A percentile compares a stretch with the other conserved stretches of the same genome.
Evolutionary conservation across 2,329 filamentous ascomycete genomes (phyloP).

Genomic region (Proliferodiscus dingleyae): DNA sequence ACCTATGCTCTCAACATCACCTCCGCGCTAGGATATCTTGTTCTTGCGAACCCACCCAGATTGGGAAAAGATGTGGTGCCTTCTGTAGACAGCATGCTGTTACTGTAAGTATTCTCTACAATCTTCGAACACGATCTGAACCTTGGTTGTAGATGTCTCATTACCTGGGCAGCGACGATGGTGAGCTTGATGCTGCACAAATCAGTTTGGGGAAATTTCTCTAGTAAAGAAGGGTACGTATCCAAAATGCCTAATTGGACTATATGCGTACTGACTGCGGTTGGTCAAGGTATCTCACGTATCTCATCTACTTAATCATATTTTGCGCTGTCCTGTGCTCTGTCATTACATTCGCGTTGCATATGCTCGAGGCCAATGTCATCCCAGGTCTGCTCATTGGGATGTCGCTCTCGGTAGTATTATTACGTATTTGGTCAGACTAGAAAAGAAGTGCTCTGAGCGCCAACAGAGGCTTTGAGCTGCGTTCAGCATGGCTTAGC

Average conservation of each 20-base stretch:
- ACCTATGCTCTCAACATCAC: neutral
- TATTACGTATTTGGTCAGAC: neutral
- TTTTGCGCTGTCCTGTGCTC: neutral
- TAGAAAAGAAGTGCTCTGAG: neutral
- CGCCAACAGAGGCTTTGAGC: no score
- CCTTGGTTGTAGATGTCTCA: neutral
- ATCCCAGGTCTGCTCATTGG: no score
- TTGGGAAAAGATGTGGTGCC: neutral
- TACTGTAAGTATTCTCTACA: neutral
- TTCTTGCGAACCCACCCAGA: neutral
- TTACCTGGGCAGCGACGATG: neutral
- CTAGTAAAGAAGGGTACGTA: neutral
- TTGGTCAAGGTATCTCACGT: neutral
- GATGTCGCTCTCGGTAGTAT: neutral
- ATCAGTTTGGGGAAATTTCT: neutral
- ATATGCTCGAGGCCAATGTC: neutral
- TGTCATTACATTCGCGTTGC: neutral
- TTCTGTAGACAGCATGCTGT: neutral
- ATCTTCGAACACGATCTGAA: neutral
- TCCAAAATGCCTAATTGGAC: neutral
- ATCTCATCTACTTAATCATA: neutral
- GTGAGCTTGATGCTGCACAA: neutral
- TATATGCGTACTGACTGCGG: neutral
- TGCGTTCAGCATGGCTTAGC: no score
- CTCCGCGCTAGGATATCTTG: neutral